A percentile compares a stretch with the other conserved stretches of the same genome.
Evolutionary conservation across 169 alveolate genomes (phyloP).

Genomic region (Blepharisma undulans): DNA sequence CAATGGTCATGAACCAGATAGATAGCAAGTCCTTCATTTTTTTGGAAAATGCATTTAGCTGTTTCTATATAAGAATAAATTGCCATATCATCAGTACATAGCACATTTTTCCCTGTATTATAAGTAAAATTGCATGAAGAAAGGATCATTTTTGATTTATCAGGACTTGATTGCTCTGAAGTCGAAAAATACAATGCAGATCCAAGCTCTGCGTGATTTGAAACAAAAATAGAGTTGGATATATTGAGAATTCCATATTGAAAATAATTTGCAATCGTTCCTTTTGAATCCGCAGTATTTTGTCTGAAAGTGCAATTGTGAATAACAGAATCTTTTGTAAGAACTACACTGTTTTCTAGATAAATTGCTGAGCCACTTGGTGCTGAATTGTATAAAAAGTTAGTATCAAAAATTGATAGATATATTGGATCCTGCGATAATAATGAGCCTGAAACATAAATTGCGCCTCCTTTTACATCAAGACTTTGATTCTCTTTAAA

Average conservation of each 20-base stretch:
- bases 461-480: neutral
- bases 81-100: neutral
- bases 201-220: neutral
- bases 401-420: neutral
- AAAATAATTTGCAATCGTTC: neutral
- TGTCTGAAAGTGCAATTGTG: neutral
- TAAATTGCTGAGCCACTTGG: neutral
- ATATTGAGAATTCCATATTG: neutral
- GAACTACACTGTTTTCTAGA: neutral
- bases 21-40: neutral
- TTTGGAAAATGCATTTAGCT: neutral
- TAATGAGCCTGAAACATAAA: neutral
- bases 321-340: neutral
- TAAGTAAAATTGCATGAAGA: neutral
- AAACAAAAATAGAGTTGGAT: neutral
- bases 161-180: neutral
- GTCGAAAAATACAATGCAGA: neutral
- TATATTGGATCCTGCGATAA: neutral
- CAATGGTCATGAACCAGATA: neutral
- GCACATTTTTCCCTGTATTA: neutral
- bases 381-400: neutral
- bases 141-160: neutral
- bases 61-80: neutral
- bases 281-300: neutral
- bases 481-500: neutral